Percentiles rank a stretch among this genome's conserved stretches.
phyloP scores from a whole-genome alignment of 2,329 filamentous ascomycete species.

The Pseudogymnoascus destructans region DNA sequence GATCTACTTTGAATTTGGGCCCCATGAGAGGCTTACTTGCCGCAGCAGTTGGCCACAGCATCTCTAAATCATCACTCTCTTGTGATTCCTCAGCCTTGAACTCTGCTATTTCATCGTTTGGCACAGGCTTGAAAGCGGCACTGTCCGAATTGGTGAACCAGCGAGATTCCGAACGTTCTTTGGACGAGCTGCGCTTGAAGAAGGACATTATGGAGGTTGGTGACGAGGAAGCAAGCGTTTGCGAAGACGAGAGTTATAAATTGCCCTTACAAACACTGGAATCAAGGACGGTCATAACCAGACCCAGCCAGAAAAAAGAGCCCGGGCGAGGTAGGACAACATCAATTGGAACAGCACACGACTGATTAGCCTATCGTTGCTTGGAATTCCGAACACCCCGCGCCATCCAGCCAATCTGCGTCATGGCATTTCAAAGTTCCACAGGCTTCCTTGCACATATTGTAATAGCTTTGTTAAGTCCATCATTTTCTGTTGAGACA shows the following conservation, averaged over 20 bases:
- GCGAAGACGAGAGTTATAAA: not conserved
- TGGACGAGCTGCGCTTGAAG: slow-evolving; percentile 1
- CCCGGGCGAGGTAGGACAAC: not conserved
- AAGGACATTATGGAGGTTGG: not conserved
- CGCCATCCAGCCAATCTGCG: not conserved
- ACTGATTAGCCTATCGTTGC: not conserved
- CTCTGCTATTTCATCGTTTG: not conserved
- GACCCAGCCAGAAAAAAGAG: not conserved
- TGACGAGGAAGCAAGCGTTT: not conserved
- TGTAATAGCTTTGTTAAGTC: not conserved
- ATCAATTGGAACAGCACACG: not conserved
- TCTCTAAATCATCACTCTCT: slow-evolving; percentile 3
- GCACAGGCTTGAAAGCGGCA: not conserved
- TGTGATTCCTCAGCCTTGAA: not conserved
- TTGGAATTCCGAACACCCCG: not conserved
- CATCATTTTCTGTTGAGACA: not conserved
- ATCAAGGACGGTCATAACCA: not conserved
- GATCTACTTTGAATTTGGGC: slow-evolving; percentile 18
- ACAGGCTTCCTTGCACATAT: not conserved
- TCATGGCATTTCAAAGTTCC: not conserved
- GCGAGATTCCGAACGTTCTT: not conserved
- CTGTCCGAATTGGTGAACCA: not conserved
- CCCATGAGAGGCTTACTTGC: not conserved
- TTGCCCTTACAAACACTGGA: not conserved
- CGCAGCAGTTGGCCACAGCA: not conserved